Evolutionary conservation across 1,284 basidiomycete genomes (phyloP).

Genomic region (Ganoderma sinense): DNA sequence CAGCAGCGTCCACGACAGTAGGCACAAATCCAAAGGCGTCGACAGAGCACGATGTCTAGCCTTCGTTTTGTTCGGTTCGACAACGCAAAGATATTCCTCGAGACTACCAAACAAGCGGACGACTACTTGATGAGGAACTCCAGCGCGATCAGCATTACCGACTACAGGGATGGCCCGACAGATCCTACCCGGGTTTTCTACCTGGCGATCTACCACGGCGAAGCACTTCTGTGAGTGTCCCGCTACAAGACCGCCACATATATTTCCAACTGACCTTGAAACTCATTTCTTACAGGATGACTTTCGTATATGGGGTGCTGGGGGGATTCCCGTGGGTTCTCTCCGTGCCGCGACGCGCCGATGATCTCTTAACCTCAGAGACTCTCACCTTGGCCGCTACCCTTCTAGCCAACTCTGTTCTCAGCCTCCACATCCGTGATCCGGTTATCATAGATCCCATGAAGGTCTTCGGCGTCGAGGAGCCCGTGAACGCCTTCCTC

Average conservation of each 20-base stretch:
- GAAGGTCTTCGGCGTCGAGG: slow-evolving; percentile 26
- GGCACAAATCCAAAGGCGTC: not conserved
- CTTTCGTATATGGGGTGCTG: not conserved
- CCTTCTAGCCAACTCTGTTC: slow-evolving; percentile 6
- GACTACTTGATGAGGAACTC: slow-evolving; percentile 30
- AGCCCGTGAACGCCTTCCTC: slow-evolving; percentile 30
- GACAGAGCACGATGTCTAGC: slow-evolving; percentile 7
- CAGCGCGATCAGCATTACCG: not conserved
- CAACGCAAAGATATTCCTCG: slow-evolving; percentile 16
- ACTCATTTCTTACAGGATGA: not conserved
- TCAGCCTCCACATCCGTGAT: not conserved
- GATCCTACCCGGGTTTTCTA: slow-evolving; percentile 1
- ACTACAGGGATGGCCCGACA: not conserved
- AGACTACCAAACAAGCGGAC: slow-evolving; percentile 22
- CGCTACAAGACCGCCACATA: not conserved
- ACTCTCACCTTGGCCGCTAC: slow-evolving; percentile 5
- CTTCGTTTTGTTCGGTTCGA: slow-evolving; percentile 25
- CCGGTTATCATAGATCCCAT: slow-evolving; percentile 11
- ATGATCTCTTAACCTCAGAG: slow-evolving; percentile 1
- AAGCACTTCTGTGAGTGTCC: slow-evolving; percentile 25
- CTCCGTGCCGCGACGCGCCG: not conserved
- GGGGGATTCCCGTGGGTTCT: slow-evolving; percentile 9
- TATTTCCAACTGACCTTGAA: not conserved
- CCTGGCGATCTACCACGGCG: slow-evolving; percentile 24
- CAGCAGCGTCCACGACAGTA: not conserved